phyloP scores from a whole-genome alignment of 202 grass and related monocot genomes.

The Eragrostis tef region DNA sequence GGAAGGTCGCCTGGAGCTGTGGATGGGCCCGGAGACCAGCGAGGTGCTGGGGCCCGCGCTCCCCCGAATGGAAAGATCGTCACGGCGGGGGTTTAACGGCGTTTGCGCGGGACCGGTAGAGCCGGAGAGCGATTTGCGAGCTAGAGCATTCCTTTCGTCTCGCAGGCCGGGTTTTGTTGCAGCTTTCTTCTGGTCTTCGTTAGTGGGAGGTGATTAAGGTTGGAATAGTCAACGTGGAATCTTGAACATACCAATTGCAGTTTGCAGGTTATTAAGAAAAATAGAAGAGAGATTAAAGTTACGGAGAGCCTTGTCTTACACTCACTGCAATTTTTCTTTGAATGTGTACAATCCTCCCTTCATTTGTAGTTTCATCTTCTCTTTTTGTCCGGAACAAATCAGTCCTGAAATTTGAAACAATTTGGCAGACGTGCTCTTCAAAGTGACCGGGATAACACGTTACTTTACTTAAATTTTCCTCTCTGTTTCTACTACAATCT shows the following conservation, averaged over 20 bases:
- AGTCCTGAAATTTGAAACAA: background rate
- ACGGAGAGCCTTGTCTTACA: too few species aligned
- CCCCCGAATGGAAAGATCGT: constrained; percentile 48
- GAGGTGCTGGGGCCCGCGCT: background rate
- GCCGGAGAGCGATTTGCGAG: constrained; percentile 41
- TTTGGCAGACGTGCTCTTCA: too few species aligned
- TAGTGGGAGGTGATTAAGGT: background rate
- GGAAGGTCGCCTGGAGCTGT: background rate
- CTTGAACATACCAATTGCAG: background rate
- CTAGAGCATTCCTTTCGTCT: background rate
- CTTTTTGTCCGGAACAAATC: background rate
- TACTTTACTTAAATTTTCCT: too few species aligned
- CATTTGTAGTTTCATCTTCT: too few species aligned
- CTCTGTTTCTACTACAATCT: too few species aligned
- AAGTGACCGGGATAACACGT: too few species aligned
- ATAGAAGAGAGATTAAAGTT: too few species aligned
- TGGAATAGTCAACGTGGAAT: background rate
- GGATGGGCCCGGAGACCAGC: background rate
- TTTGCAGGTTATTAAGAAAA: too few species aligned
- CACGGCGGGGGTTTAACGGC: constrained; percentile 40
- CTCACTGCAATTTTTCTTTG: too few species aligned
- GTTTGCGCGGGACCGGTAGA: constrained; percentile 35
- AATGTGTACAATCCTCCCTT: too few species aligned
- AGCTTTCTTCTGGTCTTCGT: background rate
- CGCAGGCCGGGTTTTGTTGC: background rate